Percentiles rank a stretch among this genome's conserved stretches.
These are phyloP conservation scores for Boletus pseudo-olivaceus DNA, from an alignment of 768 basidiomycete genomes.

Conservation along the genomic window DNA sequence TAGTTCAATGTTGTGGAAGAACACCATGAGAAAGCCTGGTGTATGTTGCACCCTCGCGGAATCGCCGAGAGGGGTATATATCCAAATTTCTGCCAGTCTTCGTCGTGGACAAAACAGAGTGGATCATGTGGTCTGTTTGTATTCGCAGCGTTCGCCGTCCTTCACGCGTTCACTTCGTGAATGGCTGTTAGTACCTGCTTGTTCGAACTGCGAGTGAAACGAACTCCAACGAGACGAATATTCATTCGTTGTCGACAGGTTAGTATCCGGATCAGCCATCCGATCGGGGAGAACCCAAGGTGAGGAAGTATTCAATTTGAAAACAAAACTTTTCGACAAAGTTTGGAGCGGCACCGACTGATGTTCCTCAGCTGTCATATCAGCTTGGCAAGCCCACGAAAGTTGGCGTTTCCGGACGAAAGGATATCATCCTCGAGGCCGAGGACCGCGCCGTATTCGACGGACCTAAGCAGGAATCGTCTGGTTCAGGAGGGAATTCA, in stretches of 20 bases:
- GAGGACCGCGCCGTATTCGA: constrained; percentile 49
- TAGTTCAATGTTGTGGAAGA: constrained; percentile 39
- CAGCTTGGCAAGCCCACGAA: constrained; percentile 48
- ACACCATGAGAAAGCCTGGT: too few species aligned
- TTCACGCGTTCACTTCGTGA: not conserved
- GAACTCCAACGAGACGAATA: not conserved
- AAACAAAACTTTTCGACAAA: constrained; percentile 34
- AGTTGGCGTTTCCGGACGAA: constrained; percentile 37
- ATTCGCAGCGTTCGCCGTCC: not conserved
- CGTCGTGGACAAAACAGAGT: constrained; percentile 58
- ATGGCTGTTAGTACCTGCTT: constrained; percentile 62
- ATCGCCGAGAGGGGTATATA: constrained; percentile 54
- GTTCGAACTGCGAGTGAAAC: constrained; percentile 32
- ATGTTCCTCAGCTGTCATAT: constrained; percentile 57
- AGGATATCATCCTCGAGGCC: constrained; percentile 45
- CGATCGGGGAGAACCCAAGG: not conserved
- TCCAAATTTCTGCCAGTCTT: constrained; percentile 38
- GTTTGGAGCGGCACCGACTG: constrained; percentile 29
- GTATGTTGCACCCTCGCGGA: constrained; percentile 64
- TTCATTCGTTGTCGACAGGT: too few species aligned
- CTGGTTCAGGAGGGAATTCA: not conserved
- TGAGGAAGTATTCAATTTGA: constrained; percentile 42
- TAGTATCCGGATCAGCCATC: too few species aligned
- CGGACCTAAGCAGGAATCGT: not conserved
- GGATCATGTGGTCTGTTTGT: constrained; percentile 60